phyloP scores from a whole-genome alignment of 2,329 filamentous ascomycete species.

The Knoxdaviesia proteae region DNA sequence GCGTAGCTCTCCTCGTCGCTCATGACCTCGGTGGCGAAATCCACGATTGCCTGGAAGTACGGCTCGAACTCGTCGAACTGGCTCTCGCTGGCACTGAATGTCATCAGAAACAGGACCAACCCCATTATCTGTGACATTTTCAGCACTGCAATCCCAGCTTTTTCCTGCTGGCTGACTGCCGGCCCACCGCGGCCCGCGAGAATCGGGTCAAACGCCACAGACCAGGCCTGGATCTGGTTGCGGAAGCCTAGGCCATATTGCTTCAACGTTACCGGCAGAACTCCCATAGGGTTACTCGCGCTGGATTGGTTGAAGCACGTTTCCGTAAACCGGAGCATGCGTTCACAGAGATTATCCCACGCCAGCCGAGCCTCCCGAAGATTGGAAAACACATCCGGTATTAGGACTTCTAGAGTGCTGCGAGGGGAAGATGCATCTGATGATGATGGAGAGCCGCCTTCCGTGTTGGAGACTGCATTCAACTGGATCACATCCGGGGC shows the following conservation, averaged over 20 bases:
- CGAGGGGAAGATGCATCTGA: neutral
- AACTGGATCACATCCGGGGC: slow-evolving; percentile 37
- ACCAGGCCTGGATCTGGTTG: slow-evolving; percentile 31
- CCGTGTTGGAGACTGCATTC: slow-evolving; percentile 7
- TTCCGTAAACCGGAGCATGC: slow-evolving; percentile 37
- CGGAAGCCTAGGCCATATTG: slow-evolving; percentile 27
- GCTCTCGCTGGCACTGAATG: slow-evolving; percentile 35
- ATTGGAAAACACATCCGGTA: slow-evolving; percentile 24
- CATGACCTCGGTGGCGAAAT: slow-evolving; percentile 36
- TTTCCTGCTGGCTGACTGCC: slow-evolving; percentile 30
- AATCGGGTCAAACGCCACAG: slow-evolving; percentile 32
- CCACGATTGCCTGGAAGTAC: slow-evolving; percentile 32
- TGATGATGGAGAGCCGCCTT: neutral
- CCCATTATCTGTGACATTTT: slow-evolving; percentile 43
- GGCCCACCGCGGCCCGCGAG: slow-evolving; percentile 26
- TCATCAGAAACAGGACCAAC: slow-evolving; percentile 35
- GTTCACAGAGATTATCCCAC: slow-evolving; percentile 35
- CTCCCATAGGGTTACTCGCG: slow-evolving; percentile 28
- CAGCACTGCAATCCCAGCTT: slow-evolving; percentile 36
- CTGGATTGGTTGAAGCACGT: slow-evolving; percentile 24
- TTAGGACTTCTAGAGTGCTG: neutral
- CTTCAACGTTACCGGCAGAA: slow-evolving; percentile 26
- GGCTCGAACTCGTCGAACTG: slow-evolving; percentile 33
- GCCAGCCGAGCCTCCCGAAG: slow-evolving; percentile 32
- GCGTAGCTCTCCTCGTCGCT: slow-evolving; percentile 33